phyloP scores from a whole-genome alignment of 768 basidiomycete species.

The Leucocoprinus sp. region DNA sequence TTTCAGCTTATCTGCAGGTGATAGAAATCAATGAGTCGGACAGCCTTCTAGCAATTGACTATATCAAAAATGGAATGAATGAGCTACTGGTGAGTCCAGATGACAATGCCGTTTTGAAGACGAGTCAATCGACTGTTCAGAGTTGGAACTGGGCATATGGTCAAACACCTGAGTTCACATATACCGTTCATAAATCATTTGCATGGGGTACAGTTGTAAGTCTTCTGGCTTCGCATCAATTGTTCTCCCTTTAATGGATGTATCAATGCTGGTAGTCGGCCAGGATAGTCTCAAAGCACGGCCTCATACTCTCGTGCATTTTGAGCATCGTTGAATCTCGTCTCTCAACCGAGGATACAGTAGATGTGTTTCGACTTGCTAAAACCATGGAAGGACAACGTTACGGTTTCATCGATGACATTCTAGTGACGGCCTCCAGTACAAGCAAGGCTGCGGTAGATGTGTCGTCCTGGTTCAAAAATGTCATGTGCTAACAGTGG shows the following conservation, averaged over 20 bases:
- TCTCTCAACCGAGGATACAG: conserved; percentile 11
- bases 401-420: conserved; percentile 25
- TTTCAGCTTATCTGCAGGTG: conserved; percentile 21
- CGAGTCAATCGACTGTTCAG: conserved; percentile 28
- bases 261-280: conserved; percentile 26
- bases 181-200: conserved; percentile 38
- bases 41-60: conserved; percentile 37
- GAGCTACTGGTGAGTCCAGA: conserved; percentile 56
- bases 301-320: conserved; percentile 46
- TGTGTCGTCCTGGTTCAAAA: conserved; percentile 14
- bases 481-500: conserved; percentile 5
- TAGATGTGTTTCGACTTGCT: conserved; percentile 11
- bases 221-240: not conserved
- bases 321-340: conserved; percentile 20
- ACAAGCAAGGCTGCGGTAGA: not conserved
- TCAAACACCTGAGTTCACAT: conserved; percentile 89
- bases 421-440: not conserved
- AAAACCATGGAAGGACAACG: conserved; percentile 20
- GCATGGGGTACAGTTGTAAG: conserved; percentile 32
- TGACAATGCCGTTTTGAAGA: not conserved
- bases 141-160: conserved; percentile 93
- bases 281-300: conserved; percentile 55
- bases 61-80: conserved; percentile 59
- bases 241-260: not conserved
- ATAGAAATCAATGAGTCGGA: conserved; percentile 37